phyloP scores from a whole-genome alignment of 257 asterid species.

The Przewalskia tangutica region DNA sequence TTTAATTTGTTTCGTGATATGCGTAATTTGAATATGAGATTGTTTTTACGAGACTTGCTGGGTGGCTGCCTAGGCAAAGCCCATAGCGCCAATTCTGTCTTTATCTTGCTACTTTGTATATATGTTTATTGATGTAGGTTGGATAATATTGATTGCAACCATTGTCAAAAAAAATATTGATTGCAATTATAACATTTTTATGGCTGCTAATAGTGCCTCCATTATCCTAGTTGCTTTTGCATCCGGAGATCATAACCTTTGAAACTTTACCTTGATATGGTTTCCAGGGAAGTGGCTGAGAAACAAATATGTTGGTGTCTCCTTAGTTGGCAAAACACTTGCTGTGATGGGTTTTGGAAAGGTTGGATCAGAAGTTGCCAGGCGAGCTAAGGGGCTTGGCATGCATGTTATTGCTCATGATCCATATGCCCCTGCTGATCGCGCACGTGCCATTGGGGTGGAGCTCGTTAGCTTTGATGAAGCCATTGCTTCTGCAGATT shows the following conservation, averaged over 20 bases:
- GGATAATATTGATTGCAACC: neutral
- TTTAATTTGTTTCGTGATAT: neutral
- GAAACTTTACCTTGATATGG: neutral
- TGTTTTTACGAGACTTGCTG: neutral
- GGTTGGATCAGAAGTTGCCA: conserved; percentile 92
- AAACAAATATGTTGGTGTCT: conserved; percentile 87
- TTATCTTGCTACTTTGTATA: neutral
- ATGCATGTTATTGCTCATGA: conserved; percentile 91
- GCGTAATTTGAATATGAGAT: neutral
- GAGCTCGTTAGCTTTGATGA: conserved; percentile 85
- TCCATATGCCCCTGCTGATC: conserved; percentile 89
- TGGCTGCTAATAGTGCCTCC: neutral
- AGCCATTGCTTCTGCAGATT: conserved; percentile 66
- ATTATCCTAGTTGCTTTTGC: neutral
- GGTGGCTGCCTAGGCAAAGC: neutral
- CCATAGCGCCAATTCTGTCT: neutral
- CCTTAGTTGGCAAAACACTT: conserved; percentile 87
- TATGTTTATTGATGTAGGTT: neutral
- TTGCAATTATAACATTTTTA: neutral
- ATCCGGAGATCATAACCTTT: neutral
- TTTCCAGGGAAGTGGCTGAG: conserved; percentile 80
- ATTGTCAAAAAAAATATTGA: neutral
- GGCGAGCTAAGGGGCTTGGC: conserved; percentile 93
- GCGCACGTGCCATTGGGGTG: conserved; percentile 86
- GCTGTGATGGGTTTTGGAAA: conserved; percentile 98